Evolutionary conservation across 2,329 filamentous ascomycete genomes (phyloP).

Genomic region (Penicillium expansum): DNA sequence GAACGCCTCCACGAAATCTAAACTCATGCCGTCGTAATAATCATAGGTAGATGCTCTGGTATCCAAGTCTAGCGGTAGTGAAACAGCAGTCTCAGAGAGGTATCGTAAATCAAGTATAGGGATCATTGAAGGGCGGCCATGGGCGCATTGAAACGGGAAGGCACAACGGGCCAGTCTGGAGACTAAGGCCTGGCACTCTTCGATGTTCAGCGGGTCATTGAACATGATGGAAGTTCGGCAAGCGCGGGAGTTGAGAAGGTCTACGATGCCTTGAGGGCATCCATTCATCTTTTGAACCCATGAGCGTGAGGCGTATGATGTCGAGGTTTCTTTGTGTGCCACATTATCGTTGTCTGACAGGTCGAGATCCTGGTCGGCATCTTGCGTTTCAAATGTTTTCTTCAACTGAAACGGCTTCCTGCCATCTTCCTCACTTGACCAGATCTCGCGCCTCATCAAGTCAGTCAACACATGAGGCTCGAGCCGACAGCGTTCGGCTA

Average conservation of each 20-base stretch:
- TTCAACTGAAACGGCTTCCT: conserved; percentile 4
- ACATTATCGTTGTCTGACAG: neutral
- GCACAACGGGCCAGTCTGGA: conserved; percentile 39
- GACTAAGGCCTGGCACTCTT: conserved; percentile 43
- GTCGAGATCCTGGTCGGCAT: neutral
- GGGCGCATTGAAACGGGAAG: conserved; percentile 52
- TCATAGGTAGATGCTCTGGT: neutral
- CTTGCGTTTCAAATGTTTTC: neutral
- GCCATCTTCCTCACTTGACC: conserved; percentile 57
- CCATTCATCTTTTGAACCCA: conserved; percentile 65
- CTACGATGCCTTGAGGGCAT: conserved; percentile 73
- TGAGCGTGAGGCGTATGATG: neutral
- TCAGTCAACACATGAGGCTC: conserved; percentile 72
- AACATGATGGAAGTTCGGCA: conserved; percentile 53
- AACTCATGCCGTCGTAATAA: conserved; percentile 1
- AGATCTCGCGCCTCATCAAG: conserved; percentile 71
- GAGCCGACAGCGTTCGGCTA: conserved; percentile 70
- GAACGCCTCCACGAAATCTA: conserved; percentile 20
- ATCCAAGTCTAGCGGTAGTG: neutral
- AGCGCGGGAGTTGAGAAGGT: conserved; percentile 53
- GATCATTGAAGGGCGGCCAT: conserved; percentile 50
- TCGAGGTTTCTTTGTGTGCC: neutral
- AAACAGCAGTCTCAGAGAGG: neutral
- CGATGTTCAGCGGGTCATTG: conserved; percentile 42
- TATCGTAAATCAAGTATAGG: conserved; percentile 40